A percentile compares a stretch with the other conserved stretches of the same genome.
Conservation (phyloP, 495 filamentous ascomycete genomes). For the Podospora pseudocomata region DNA sequence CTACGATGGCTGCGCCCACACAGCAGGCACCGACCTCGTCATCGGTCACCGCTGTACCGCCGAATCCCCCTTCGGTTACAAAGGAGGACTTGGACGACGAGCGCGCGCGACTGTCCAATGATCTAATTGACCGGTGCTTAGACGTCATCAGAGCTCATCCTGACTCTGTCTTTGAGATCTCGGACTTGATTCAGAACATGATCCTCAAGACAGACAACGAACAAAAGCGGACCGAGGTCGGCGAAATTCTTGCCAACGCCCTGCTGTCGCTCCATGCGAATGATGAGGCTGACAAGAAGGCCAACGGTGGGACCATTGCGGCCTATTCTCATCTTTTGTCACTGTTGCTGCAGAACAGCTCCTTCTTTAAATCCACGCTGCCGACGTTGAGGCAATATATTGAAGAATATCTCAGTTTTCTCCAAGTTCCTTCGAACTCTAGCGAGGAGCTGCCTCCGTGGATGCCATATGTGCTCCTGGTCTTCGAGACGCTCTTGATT, state of each 20-base stretch:
- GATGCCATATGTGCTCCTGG: constrained; percentile 85
- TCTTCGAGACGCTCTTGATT: constrained; percentile 83
- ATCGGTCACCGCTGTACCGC: constrained; percentile 2
- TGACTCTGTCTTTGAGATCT: constrained; percentile 85
- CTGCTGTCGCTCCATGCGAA: constrained; percentile 78
- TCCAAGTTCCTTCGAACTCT: constrained; percentile 66
- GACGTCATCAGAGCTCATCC: constrained; percentile 85
- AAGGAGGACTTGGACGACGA: constrained; percentile 81
- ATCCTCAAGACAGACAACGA: constrained; percentile 66
- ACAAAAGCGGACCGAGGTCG: constrained; percentile 66
- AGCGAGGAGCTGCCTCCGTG: constrained; percentile 78
- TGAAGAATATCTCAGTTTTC: constrained; percentile 67
- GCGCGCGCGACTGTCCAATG: constrained; percentile 65
- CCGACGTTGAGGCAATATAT: constrained; percentile 78
- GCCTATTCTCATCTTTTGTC: constrained; percentile 92
- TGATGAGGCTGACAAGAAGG: constrained; percentile 76
- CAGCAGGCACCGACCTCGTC: constrained; percentile 15
- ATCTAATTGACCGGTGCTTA: constrained; percentile 82
- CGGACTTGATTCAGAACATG: constrained; percentile 76
- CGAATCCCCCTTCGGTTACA: constrained; percentile 39
- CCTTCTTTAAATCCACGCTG: constrained; percentile 75
- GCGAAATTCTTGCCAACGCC: constrained; percentile 77
- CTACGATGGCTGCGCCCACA: background rate
- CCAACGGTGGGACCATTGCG: constrained; percentile 56
- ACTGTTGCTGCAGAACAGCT: constrained; percentile 74